phyloP scores from a whole-genome alignment of 148 eudicot species.

The Rhododendron vialii region DNA sequence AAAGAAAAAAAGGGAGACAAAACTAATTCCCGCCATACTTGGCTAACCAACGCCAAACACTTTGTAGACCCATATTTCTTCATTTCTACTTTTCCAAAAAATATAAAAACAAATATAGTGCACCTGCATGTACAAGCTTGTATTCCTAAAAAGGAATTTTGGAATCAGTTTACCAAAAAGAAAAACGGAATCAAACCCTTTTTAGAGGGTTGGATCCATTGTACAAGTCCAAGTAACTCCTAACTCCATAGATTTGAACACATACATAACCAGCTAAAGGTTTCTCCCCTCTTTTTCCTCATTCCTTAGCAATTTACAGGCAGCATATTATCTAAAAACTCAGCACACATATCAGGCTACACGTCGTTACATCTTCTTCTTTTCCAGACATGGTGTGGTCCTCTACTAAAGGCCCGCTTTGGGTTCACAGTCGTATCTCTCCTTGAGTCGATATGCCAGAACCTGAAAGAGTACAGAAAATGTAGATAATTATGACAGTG shows the following conservation, averaged over 20 bases:
- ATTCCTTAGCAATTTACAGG: not conserved
- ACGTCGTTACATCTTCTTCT: not conserved
- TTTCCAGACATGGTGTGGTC: not conserved
- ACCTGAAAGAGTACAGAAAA: slow-evolving; percentile 9
- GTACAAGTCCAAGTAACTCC: not conserved
- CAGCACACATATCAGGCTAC: not conserved
- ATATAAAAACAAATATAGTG: not conserved
- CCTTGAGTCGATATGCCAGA: slow-evolving; percentile 18
- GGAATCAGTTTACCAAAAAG: not conserved
- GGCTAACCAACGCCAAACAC: not conserved
- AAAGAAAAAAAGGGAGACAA: not conserved
- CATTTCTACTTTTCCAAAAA: not conserved
- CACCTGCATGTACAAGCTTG: not conserved
- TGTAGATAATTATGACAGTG: not conserved
- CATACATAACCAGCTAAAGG: not conserved
- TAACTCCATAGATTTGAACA: not conserved
- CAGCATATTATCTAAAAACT: not conserved
- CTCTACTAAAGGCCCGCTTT: not conserved
- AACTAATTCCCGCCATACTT: not conserved
- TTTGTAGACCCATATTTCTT: not conserved
- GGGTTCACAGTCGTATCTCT: not conserved
- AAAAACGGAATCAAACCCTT: not conserved
- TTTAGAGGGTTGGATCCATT: not conserved
- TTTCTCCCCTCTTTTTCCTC: not conserved
- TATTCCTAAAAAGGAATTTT: not conserved